Evolutionary conservation across 768 basidiomycete species (phyloP).

Genomic region (Boletus reticulatus): DNA sequence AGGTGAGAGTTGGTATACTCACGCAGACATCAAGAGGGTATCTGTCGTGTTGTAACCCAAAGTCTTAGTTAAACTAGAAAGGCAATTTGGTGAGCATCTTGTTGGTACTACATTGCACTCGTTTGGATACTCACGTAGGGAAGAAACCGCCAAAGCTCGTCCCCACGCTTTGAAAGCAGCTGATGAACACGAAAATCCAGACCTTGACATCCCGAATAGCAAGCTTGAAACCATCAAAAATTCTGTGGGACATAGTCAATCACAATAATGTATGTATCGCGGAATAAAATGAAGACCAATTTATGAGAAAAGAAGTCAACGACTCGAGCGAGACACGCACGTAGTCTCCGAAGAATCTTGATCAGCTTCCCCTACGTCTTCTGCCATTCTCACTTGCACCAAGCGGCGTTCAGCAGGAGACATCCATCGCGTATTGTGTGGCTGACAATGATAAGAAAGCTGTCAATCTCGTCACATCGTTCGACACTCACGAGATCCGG

Average conservation of each 20-base stretch:
- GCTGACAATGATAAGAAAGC: conserved; percentile 32
- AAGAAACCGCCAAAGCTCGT: conserved; percentile 62
- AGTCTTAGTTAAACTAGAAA: conserved; percentile 49
- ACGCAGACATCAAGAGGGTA: conserved; percentile 62
- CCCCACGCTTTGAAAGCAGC: conserved; percentile 48
- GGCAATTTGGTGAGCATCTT: neutral
- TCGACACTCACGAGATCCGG: conserved; percentile 53
- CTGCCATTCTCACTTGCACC: conserved; percentile 62
- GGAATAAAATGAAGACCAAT: too few relatives aligned
- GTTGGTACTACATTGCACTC: too few relatives aligned
- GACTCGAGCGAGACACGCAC: conserved; percentile 4
- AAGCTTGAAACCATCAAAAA: conserved; percentile 47
- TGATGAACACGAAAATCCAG: conserved; percentile 51
- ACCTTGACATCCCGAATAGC: conserved; percentile 58
- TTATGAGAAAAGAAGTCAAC: too few relatives aligned
- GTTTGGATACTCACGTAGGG: conserved; percentile 37
- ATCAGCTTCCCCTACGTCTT: conserved; percentile 69
- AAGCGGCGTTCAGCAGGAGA: conserved; percentile 47
- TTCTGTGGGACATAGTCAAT: conserved; percentile 30
- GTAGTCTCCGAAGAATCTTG: conserved; percentile 34
- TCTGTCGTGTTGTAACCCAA: conserved; percentile 60
- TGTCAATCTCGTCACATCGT: too few relatives aligned
- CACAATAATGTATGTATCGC: too few relatives aligned
- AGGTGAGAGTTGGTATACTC: conserved; percentile 16
- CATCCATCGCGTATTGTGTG: conserved; percentile 62